Base-by-base conservation (phyloP, 148 eudicot species). In the Silene conica region DNA sequence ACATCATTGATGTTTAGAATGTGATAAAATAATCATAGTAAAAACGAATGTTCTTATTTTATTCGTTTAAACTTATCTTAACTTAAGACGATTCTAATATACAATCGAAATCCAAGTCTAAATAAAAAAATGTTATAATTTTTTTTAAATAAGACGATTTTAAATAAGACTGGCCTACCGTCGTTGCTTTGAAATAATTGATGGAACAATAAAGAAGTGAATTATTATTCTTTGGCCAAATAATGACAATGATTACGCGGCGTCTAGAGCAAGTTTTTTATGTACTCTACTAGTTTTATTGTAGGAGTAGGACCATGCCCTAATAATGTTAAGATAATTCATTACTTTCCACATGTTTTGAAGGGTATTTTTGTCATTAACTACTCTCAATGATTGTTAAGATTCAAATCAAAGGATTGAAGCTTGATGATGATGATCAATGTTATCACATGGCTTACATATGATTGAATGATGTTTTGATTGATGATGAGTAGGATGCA, bases 241-340 rank as follows among this genome's bases (percentile, higher is more conserved):
- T 69, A 60, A 45, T 60, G 72, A 18, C 60, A 73, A 71, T 18
- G 57, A 74, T 61, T 69, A 79, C 63, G 81, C 81, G 81, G 81
- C 81, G 70, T 62, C 26, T 62, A 18, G 81, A 58, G 26, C 73
- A 50, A 28, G 77, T 60, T 20, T 60, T 50, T 12, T 12, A 50
- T 12, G 59, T 41, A 59, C 67, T 63, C 38, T 15, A 62, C 57
- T 65, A 63, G 43, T 65, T 8, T 2, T 11, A 2, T 34, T n/a
- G 48, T 63, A 38, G 76, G 76, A 10, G 34, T 31, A 3, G 34
- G 28, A 26, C 76, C 50, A 48, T 48, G 16, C 20, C 52, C 52
- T 14, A 67, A 14, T 66, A 14, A 54, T 55, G 22, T 8, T 34
- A 28, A 4, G 46, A 65, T 26, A 31, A 19, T 23, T 64, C 50